A percentile compares a stretch with the other conserved stretches of the same genome.
Conservation (phyloP, 768 basidiomycete genomes). For the Calocybe gangraenosa region DNA sequence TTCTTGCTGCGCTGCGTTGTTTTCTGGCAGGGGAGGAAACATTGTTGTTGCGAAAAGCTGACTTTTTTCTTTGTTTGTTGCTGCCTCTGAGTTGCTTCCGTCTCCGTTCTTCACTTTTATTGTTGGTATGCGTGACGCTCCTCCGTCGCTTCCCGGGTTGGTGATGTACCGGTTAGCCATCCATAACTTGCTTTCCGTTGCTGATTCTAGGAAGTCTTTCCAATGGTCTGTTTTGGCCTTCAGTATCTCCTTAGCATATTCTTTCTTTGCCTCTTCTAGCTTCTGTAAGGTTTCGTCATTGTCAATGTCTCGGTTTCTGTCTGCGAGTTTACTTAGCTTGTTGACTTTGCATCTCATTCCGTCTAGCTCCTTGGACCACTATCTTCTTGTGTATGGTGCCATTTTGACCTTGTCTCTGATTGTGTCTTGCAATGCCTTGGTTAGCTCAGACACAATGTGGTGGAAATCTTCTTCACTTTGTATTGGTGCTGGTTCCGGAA, state of each 20-base stretch:
- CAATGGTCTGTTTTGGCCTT: slow-evolving; percentile 13
- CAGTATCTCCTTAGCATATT: not conserved
- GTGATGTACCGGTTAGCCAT: slow-evolving; percentile 11
- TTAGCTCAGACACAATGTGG: not conserved
- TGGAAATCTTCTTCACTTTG: not conserved
- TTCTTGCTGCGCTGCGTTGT: not conserved
- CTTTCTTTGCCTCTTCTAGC: not conserved
- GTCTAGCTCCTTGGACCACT: not conserved
- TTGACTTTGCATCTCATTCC: not conserved
- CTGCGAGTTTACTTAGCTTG: not conserved
- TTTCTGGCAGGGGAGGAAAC: not conserved
- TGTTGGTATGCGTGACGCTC: slow-evolving; percentile 8
- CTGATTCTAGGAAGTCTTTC: slow-evolving; percentile 13
- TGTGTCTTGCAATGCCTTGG: not conserved
- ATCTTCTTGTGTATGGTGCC: not conserved
- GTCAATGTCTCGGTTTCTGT: no score
- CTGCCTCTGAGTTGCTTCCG: not conserved
- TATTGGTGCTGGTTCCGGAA: not conserved
- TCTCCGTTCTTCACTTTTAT: not conserved
- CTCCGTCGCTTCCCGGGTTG: slow-evolving; percentile 4
- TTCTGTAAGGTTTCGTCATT: no score
- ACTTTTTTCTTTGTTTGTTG: not conserved
- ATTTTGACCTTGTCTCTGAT: not conserved
- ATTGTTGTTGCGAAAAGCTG: not conserved
- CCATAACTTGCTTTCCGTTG: slow-evolving; percentile 6